Evolutionary conservation across 441 rosid genomes (phyloP).

Genomic region (Isatis lusitanica): DNA sequence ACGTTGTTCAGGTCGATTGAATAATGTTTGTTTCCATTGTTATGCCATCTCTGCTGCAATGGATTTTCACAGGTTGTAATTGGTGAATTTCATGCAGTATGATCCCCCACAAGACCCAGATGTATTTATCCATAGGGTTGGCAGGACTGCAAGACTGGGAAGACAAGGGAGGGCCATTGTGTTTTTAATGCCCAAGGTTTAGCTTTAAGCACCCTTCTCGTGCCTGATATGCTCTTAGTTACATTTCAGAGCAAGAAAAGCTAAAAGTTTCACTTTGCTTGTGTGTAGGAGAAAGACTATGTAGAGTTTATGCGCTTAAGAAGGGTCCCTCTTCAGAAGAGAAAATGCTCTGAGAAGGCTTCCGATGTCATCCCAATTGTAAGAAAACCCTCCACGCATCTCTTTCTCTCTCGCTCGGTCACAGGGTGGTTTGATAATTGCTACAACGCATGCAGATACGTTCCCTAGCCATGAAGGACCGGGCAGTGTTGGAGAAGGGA

Average conservation of each 20-base stretch:
- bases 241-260: background rate
- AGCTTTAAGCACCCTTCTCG: slow-evolving; percentile 7
- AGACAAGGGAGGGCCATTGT: slow-evolving; percentile 74
- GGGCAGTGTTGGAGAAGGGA: slow-evolving; percentile 94
- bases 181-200: slow-evolving; percentile 76
- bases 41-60: background rate
- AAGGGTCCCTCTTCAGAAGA: slow-evolving; percentile 73
- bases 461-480: slow-evolving; percentile 68
- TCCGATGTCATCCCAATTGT: slow-evolving; percentile 76
- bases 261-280: background rate
- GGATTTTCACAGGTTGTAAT: background rate
- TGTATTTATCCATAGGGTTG: slow-evolving; percentile 84
- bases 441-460: slow-evolving; percentile 56
- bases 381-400: slow-evolving; percentile 12
- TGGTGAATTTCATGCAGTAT: slow-evolving; percentile 52
- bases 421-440: background rate
- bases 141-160: slow-evolving; percentile 91
- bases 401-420: slow-evolving; percentile 5
- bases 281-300: slow-evolving; percentile 82
- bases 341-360: slow-evolving; percentile 50
- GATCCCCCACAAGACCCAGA: slow-evolving; percentile 93
- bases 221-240: background rate
- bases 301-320: slow-evolving; percentile 74
- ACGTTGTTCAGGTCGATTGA: slow-evolving; percentile 72
- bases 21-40: background rate